These are phyloP conservation scores for Coniella vitis DNA, from an alignment of 2,329 filamentous ascomycete species.

Conservation along the genomic window DNA sequence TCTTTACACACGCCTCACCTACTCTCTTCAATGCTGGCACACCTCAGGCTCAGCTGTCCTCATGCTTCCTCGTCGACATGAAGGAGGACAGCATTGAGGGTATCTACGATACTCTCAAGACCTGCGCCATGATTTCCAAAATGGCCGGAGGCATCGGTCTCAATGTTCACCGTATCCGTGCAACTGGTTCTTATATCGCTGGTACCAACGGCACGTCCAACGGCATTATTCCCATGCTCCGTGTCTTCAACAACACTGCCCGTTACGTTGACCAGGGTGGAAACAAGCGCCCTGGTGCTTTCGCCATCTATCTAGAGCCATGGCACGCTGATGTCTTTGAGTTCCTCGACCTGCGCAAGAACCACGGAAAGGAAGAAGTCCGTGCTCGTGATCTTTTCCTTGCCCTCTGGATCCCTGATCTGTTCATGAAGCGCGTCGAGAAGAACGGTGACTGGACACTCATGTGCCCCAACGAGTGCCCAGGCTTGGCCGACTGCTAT, in stretches of 20 bases:
- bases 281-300: conserved; percentile 97
- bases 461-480: conserved; percentile 96
- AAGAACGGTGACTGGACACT: conserved; percentile 95
- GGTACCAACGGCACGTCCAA: conserved; percentile 98
- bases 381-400: conserved; percentile 97
- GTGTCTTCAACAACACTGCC: conserved; percentile 98
- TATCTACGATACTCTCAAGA: conserved; percentile 98
- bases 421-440: conserved; percentile 99
- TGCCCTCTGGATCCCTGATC: conserved; percentile 94
- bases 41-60: conserved; percentile 87
- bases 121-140: conserved; percentile 99
- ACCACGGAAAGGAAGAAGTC: conserved; percentile 97
- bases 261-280: conserved; percentile 98
- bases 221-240: conserved; percentile 93
- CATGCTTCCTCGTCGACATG: conserved; percentile 98
- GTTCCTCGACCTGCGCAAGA: conserved; percentile 97
- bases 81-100: conserved; percentile 99
- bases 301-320: conserved; percentile 97
- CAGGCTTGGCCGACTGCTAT: conserved; percentile 91
- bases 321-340: conserved; percentile 98
- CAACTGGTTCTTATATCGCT: conserved; percentile 95
- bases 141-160: conserved; percentile 97
- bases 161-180: conserved; percentile 93
- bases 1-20: conserved; percentile 96
- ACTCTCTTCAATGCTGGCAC: conserved; percentile 98